A percentile compares a stretch with the other conserved stretches of the same genome.
These are phyloP conservation scores for Rosa hybrid DNA, from an alignment of 331 rosid genomes.

Conservation along the genomic window DNA sequence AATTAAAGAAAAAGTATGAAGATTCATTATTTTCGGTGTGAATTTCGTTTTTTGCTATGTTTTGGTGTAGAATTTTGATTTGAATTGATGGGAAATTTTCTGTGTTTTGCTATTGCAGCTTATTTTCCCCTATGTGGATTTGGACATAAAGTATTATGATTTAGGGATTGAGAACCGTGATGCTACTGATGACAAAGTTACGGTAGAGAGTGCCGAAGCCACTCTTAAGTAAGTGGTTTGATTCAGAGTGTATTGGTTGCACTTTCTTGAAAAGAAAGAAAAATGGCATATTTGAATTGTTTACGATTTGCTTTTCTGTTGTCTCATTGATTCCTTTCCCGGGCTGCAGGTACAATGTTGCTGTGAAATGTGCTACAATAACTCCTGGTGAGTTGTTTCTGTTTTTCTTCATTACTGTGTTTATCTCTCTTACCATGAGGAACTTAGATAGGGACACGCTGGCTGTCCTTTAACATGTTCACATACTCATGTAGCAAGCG, in stretches of 20 bases:
- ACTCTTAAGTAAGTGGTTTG: slow-evolving; percentile 67
- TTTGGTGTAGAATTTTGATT: slow-evolving; percentile 6
- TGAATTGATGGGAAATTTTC: slow-evolving; percentile 4
- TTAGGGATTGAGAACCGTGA: slow-evolving; percentile 86
- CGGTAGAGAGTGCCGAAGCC: slow-evolving; percentile 92
- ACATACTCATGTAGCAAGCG: neutral
- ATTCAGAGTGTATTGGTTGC: neutral
- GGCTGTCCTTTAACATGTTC: slow-evolving; percentile 2
- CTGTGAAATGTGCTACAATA: slow-evolving; percentile 94
- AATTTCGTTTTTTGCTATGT: neutral
- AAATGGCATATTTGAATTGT: neutral
- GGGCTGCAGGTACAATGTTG: slow-evolving; percentile 79
- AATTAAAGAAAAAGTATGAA: slow-evolving; percentile 87
- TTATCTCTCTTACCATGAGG: neutral
- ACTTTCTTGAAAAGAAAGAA: neutral
- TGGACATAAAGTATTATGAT: slow-evolving; percentile 86
- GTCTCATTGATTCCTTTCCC: slow-evolving; percentile 19
- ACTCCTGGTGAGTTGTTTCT: slow-evolving; percentile 76
- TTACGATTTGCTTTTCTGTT: neutral
- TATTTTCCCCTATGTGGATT: slow-evolving; percentile 82
- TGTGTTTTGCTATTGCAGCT: slow-evolving; percentile 58
- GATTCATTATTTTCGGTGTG: slow-evolving; percentile 17
- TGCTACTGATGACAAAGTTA: slow-evolving; percentile 85
- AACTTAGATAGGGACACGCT: neutral
- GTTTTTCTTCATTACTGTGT: slow-evolving; percentile 11